Percentiles rank a stretch among this genome's conserved stretches.
Conservation (phyloP, 345 rosid species). For the Gossypium stocksii region DNA sequence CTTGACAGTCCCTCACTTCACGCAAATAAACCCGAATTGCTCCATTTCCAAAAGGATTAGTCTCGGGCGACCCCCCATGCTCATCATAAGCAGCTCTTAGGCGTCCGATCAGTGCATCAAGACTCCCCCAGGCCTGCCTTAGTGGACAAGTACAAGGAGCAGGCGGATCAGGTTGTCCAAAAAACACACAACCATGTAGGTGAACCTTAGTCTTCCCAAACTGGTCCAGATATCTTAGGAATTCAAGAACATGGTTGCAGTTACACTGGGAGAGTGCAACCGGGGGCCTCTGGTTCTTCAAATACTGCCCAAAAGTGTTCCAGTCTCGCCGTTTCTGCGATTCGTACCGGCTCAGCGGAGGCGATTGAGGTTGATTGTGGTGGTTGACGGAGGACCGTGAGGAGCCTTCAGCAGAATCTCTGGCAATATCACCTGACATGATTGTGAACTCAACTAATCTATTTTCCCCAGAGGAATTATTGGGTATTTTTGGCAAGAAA, state of each 20-base stretch:
- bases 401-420: constrained; percentile 37
- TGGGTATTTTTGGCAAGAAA: constrained; percentile 24
- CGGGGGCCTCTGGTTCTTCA: constrained; percentile 71
- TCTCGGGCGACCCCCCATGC: constrained; percentile 60
- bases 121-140: constrained; percentile 88
- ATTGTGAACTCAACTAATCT: constrained; percentile 4
- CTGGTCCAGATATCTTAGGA: constrained; percentile 73
- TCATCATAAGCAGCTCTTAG: constrained; percentile 85
- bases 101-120: constrained; percentile 87
- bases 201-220: constrained; percentile 88
- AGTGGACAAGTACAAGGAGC: constrained; percentile 80
- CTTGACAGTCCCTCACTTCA: constrained; percentile 75
- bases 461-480: constrained; percentile 10
- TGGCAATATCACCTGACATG: constrained; percentile 30
- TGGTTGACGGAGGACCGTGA: constrained; percentile 35
- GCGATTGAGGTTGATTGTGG: constrained; percentile 24
- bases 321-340: constrained; percentile 83
- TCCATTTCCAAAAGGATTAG: constrained; percentile 75
- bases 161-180: constrained; percentile 84
- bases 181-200: constrained; percentile 60
- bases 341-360: constrained; percentile 70
- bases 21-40: constrained; percentile 65
- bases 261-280: constrained; percentile 48
- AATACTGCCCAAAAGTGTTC: constrained; percentile 84
- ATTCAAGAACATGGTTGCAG: constrained; percentile 67